Percentiles rank a stretch among this genome's conserved stretches.
These are phyloP conservation scores for Fusarium brachygibbosum DNA, from an alignment of 2,329 filamentous ascomycete species.

Conservation along the genomic window DNA sequence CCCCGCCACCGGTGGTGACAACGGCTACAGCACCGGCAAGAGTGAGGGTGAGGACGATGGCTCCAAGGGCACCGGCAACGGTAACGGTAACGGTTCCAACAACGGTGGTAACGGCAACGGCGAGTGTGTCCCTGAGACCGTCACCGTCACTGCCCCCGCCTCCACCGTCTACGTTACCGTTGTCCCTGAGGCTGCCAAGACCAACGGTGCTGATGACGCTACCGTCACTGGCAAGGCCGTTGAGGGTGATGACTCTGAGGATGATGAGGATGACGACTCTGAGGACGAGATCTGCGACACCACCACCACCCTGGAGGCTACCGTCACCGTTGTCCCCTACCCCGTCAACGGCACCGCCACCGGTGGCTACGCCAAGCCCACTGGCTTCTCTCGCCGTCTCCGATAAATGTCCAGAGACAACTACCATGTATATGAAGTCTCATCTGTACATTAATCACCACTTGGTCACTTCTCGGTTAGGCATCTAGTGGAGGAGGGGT, in stretches of 20 bases:
- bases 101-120: conserved; percentile 17
- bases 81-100: conserved; percentile 28
- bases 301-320: conserved; percentile 50
- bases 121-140: conserved; percentile 46
- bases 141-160: conserved; percentile 52
- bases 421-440: conserved; percentile 37
- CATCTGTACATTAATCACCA: conserved; percentile 46
- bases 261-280: conserved; percentile 39
- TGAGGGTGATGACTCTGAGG: conserved; percentile 27
- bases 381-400: conserved; percentile 54
- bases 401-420: conserved; percentile 48
- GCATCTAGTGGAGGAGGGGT: conserved; percentile 42
- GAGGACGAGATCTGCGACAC: conserved; percentile 42
- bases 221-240: conserved; percentile 40
- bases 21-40: conserved; percentile 37
- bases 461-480: conserved; percentile 42
- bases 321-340: conserved; percentile 59
- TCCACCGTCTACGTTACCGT: conserved; percentile 57
- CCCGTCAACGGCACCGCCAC: conserved; percentile 57
- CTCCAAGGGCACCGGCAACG: conserved; percentile 28
- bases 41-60: conserved; percentile 11
- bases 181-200: conserved; percentile 41
- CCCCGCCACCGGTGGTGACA: conserved; percentile 39
- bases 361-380: conserved; percentile 52
- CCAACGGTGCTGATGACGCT: conserved; percentile 38